Evolutionary conservation across 2,329 filamentous ascomycete species (phyloP), one percentile per base, ranked within the genome.

Genomic region (Monosporascus sp.): DNA sequence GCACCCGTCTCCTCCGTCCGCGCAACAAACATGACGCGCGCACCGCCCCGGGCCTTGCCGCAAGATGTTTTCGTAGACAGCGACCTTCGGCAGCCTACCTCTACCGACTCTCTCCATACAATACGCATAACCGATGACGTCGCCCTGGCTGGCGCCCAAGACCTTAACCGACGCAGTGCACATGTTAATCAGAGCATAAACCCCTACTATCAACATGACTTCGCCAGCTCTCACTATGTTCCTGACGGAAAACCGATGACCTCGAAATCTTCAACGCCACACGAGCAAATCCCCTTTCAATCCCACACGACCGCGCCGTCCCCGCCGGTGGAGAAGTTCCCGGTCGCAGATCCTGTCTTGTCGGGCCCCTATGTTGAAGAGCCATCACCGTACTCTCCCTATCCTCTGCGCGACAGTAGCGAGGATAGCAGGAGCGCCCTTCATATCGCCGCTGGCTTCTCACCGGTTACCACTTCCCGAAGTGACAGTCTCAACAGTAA

Each of bases 271-370:
- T 50, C 57, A 17, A 47, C 56, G 22, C 60, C 60, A 47, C 58
- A 60, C 55, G 58, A 51, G 20, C 65, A 64, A 48, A 61, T 68
- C 40, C 64, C 65, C 55, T 74, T 75, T 56, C 62, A 67, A 51
- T 68, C 71, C 45, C 70, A 69, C 55, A 73, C 70, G 16, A 73
- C 69, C 60, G 68, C 72, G 24, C 71, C 72, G 43, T 73, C 72
- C 48, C 68, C 68, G 40, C 63, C 65, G 24, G 44, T 65, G 47
- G 60, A 60, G 37, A 61, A 65, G 24, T 57, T 56, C 41, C 40
- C 58, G 40, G 49, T 56, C 49, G 54, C 55, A 49, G 53, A 59
- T 53, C 45, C 56, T 48, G 26, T 45, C 43, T 45, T 45, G 43
- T 38, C 54, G 41, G 37, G 44, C 37, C 49, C 55, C 51, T 51